A percentile compares a stretch with the other conserved stretches of the same genome.
Conservation (phyloP, 1,284 basidiomycete species). For the Apiotrichum veenhuisii region DNA sequence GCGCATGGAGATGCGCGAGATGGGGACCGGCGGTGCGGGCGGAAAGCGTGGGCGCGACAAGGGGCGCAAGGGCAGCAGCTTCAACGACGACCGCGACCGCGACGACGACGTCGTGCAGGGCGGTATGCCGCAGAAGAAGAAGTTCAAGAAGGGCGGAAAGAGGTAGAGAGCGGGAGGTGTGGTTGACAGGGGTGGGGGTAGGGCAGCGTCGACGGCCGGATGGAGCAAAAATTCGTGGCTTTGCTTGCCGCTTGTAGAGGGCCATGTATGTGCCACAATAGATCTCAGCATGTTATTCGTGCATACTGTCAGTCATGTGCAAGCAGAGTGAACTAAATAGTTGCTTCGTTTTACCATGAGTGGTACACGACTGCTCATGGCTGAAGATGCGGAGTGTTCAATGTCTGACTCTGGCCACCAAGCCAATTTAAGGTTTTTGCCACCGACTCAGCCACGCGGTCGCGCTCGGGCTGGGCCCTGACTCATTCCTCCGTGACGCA, state of each 20-base stretch:
- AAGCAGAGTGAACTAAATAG: background rate
- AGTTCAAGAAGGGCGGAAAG: slow-evolving; percentile 18
- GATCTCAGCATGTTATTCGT: background rate
- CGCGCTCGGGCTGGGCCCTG: too few relatives aligned
- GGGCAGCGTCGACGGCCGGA: too few relatives aligned
- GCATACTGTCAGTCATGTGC: background rate
- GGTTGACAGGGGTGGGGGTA: background rate
- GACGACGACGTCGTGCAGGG: slow-evolving; percentile 73
- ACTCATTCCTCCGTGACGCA: too few relatives aligned
- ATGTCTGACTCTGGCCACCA: too few relatives aligned
- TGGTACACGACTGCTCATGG: too few relatives aligned
- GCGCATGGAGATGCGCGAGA: slow-evolving; percentile 62
- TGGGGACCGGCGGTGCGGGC: slow-evolving; percentile 44
- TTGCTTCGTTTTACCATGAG: background rate
- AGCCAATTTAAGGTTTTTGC: too few relatives aligned
- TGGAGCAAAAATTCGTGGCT: too few relatives aligned
- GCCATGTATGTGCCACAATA: background rate
- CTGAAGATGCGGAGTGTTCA: too few relatives aligned
- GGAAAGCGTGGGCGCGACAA: slow-evolving; percentile 58
- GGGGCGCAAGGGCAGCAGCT: slow-evolving; percentile 59
- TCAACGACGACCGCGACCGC: slow-evolving; percentile 69
- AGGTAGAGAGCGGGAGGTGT: slow-evolving; percentile 7
- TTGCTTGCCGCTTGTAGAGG: background rate
- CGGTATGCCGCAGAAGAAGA: slow-evolving; percentile 47
- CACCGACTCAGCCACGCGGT: too few relatives aligned